Evolutionary conservation across 495 filamentous ascomycete species (phyloP).

Genomic region (Aspergillus baeticus): DNA sequence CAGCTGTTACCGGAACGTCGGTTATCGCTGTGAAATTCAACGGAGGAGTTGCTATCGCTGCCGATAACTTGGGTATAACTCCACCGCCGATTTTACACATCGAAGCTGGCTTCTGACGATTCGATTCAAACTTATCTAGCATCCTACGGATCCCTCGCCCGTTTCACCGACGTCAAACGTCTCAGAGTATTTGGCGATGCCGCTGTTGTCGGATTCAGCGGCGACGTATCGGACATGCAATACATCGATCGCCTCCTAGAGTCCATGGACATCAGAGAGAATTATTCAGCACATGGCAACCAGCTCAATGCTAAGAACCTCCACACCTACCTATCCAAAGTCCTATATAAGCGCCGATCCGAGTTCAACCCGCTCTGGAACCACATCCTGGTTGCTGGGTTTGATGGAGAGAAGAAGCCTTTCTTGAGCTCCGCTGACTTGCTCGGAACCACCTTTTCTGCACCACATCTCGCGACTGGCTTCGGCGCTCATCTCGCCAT

Average conservation of each 20-base stretch:
- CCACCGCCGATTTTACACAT: neutral
- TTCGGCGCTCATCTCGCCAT: conserved; percentile 92
- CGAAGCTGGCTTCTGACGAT: neutral
- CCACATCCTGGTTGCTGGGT: conserved; percentile 81
- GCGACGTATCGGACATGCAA: conserved; percentile 98
- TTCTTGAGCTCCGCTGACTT: conserved; percentile 91
- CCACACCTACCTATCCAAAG: conserved; percentile 91
- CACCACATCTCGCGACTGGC: conserved; percentile 86
- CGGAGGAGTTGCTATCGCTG: conserved; percentile 92
- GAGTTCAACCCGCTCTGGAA: conserved; percentile 99
- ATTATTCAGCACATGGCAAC: conserved; percentile 63
- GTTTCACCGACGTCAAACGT: conserved; percentile 91
- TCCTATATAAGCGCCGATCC: conserved; percentile 89
- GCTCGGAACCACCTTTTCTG: conserved; percentile 85
- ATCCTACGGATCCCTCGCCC: conserved; percentile 94
- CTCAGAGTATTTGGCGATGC: conserved; percentile 75
- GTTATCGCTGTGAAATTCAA: conserved; percentile 93
- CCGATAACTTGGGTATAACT: conserved; percentile 85
- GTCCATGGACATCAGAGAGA: conserved; percentile 83
- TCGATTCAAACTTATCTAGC: conserved; percentile 47
- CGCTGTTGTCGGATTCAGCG: conserved; percentile 81
- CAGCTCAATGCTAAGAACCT: conserved; percentile 85
- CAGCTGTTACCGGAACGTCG: conserved; percentile 93
- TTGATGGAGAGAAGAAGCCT: conserved; percentile 75
- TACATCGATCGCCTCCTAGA: conserved; percentile 87